phyloP scores from a whole-genome alignment of 75 land plant species.

The Selaginella moellendorffii region DNA sequence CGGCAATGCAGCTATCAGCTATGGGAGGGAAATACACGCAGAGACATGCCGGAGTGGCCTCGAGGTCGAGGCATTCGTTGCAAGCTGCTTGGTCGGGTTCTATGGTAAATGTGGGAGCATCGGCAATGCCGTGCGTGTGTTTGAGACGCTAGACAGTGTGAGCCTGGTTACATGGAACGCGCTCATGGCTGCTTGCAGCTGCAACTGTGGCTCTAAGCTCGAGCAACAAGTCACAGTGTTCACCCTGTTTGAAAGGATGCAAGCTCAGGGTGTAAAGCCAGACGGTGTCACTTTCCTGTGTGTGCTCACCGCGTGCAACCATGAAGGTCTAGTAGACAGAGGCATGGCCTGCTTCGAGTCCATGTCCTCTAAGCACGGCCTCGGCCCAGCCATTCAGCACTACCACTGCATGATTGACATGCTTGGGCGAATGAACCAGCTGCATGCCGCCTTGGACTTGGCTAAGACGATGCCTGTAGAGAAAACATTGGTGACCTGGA shows the following conservation, averaged over 20 bases:
- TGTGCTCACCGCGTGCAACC: background rate
- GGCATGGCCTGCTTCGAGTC: background rate
- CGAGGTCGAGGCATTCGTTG: background rate
- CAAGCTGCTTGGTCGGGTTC: background rate
- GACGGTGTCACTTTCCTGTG: background rate
- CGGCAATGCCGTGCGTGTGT: background rate
- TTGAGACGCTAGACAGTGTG: background rate
- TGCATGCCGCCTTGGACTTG: background rate
- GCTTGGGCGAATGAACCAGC: background rate
- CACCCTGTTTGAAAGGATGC: background rate
- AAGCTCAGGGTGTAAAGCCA: too few species aligned
- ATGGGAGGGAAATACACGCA: background rate
- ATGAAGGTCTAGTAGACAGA: background rate
- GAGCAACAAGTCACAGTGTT: background rate
- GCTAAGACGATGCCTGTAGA: background rate
- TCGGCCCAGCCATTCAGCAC: background rate
- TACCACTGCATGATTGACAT: background rate
- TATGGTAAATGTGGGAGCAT: conserved; percentile 7
- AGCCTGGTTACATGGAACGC: background rate
- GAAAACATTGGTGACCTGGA: background rate
- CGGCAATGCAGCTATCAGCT: background rate
- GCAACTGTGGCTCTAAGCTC: background rate
- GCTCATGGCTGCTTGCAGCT: background rate
- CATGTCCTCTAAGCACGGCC: background rate
- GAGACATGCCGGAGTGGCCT: background rate